phyloP scores from a whole-genome alignment of 2,329 filamentous ascomycete species.

The Cladosporium sp. region DNA sequence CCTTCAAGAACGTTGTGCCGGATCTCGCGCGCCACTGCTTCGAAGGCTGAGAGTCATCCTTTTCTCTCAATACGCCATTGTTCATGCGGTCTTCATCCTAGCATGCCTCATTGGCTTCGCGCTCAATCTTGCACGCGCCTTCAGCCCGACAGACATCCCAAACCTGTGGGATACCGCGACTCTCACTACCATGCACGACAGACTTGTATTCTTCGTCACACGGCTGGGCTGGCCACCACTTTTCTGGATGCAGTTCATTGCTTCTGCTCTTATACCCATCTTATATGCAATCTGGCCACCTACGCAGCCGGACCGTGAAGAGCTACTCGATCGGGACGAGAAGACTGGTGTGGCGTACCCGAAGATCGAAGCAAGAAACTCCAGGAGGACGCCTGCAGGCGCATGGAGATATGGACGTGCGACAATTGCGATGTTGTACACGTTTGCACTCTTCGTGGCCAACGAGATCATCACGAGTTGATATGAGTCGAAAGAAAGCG shows the following conservation, averaged over 20 bases:
- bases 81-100: slow-evolving; percentile 58
- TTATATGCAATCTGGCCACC: slow-evolving; percentile 19
- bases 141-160: slow-evolving; percentile 51
- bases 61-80: slow-evolving; percentile 41
- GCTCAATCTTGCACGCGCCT: slow-evolving; percentile 52
- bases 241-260: slow-evolving; percentile 47
- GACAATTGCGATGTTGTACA: slow-evolving; percentile 1
- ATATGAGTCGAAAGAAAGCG: neutral
- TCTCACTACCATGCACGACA: slow-evolving; percentile 31
- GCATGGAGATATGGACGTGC: slow-evolving; percentile 9
- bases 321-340: slow-evolving; percentile 56
- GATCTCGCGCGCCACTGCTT: slow-evolving; percentile 45
- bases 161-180: slow-evolving; percentile 43
- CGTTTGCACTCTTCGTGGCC: slow-evolving; percentile 1
- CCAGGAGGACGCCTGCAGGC: neutral
- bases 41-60: slow-evolving; percentile 57
- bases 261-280: slow-evolving; percentile 18
- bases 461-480: neutral
- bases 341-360: slow-evolving; percentile 57
- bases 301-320: slow-evolving; percentile 58
- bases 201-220: slow-evolving; percentile 56
- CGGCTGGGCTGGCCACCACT: slow-evolving; percentile 64
- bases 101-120: slow-evolving; percentile 35
- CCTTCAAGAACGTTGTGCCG: slow-evolving; percentile 58
- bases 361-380: slow-evolving; percentile 1